phyloP scores from a whole-genome alignment of 2,329 filamentous ascomycete genomes.

The Blastomyces parvus region DNA sequence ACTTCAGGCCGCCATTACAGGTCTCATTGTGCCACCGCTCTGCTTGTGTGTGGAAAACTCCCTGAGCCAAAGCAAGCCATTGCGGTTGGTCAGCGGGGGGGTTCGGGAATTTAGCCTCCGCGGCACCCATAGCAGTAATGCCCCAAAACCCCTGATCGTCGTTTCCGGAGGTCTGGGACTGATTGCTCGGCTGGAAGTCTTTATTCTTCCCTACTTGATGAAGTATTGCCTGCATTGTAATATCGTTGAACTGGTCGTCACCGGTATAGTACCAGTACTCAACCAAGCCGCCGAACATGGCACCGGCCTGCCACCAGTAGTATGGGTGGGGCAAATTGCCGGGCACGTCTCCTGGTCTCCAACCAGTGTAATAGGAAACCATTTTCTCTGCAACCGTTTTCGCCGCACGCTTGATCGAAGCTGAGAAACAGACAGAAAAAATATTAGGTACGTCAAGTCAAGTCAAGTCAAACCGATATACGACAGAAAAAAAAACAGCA shows the following conservation, averaged over 20 bases:
- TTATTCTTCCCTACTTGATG: constrained; percentile 62
- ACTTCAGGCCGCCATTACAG: constrained; percentile 68
- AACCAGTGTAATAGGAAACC: constrained; percentile 29
- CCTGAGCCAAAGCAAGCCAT: constrained; percentile 70
- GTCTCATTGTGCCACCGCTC: constrained; percentile 56
- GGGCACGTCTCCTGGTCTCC: constrained; percentile 25
- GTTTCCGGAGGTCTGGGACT: constrained; percentile 40
- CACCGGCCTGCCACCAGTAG: constrained; percentile 33
- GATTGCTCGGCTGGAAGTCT: constrained; percentile 64
- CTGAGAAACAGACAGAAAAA: constrained; percentile 27
- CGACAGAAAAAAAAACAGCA: background rate
- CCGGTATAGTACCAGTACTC: constrained; percentile 77
- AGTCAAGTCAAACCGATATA: background rate
- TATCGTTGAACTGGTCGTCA: constrained; percentile 59
- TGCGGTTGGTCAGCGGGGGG: constrained; percentile 53
- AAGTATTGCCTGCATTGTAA: constrained; percentile 58
- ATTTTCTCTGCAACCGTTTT: constrained; percentile 26
- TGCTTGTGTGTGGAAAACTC: constrained; percentile 70
- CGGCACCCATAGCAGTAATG: constrained; percentile 69
- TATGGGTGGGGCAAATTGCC: constrained; percentile 28
- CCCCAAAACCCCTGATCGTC: constrained; percentile 70
- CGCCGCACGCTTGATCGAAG: constrained; percentile 29
- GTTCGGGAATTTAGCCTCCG: constrained; percentile 65
- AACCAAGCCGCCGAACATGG: constrained; percentile 47
- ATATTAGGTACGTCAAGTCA: background rate